These are phyloP conservation scores for Globisporangium rhizosaccharum DNA, from an alignment of 352 stramenopile genomes.

Conservation along the genomic window DNA sequence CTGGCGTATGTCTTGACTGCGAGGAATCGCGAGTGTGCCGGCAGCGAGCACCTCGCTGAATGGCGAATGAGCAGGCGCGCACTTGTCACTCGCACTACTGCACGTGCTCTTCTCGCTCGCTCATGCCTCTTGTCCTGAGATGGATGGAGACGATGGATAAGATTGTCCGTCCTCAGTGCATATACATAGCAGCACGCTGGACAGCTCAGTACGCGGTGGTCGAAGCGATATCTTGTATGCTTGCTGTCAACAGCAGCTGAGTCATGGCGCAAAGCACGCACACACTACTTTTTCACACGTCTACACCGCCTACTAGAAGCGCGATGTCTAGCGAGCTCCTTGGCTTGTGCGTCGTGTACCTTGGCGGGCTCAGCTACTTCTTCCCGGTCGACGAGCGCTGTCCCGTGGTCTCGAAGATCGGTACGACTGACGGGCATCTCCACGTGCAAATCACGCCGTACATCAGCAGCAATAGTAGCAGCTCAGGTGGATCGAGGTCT, in stretches of 20 bases:
- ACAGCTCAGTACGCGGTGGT: no score
- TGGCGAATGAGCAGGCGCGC: no score
- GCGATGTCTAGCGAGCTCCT: conserved; percentile 19
- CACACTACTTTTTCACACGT: background rate
- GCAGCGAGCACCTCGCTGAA: no score
- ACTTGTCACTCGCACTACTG: no score
- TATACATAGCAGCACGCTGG: no score
- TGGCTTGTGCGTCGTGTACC: conserved; percentile 46
- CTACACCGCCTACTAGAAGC: background rate
- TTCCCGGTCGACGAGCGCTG: conserved; percentile 36
- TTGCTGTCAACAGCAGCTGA: no score
- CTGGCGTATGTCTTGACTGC: no score
- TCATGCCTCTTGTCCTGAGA: background rate
- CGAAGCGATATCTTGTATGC: no score
- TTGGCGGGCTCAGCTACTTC: conserved; percentile 64
- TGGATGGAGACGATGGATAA: no score
- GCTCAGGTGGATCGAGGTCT: conserved; percentile 3
- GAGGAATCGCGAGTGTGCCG: background rate
- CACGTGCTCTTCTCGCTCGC: no score
- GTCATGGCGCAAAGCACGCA: background rate
- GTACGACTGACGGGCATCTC: conserved; percentile 29
- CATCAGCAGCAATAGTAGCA: conserved; percentile 17
- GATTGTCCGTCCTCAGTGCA: no score
- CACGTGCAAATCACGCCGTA: conserved; percentile 41
- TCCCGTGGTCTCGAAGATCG: conserved; percentile 50